Conservation (phyloP, 2,329 filamentous ascomycete genomes). For the Xylariaceae sp. region DNA sequence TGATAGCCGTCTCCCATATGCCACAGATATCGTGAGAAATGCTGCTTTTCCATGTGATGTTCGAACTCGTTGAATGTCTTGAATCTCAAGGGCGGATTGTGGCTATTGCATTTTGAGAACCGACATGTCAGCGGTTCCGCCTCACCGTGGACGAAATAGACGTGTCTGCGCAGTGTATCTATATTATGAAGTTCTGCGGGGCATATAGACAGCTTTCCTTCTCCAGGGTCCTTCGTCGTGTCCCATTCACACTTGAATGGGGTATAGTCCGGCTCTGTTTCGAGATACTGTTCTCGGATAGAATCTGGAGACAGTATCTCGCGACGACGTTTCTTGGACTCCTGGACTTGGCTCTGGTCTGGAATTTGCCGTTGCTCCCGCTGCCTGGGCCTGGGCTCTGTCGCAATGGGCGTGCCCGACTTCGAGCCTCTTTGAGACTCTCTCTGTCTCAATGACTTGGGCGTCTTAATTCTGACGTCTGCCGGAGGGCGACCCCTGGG, state of each 20-base stretch:
- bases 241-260: slow-evolving; percentile 56
- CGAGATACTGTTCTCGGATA: slow-evolving; percentile 39
- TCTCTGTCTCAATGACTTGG: slow-evolving; percentile 29
- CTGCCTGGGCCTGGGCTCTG: slow-evolving; percentile 17
- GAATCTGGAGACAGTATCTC: slow-evolving; percentile 37
- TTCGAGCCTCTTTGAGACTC: slow-evolving; percentile 48
- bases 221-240: slow-evolving; percentile 20
- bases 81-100: slow-evolving; percentile 20
- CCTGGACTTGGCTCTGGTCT: slow-evolving; percentile 17
- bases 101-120: slow-evolving; percentile 39
- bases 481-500: slow-evolving; percentile 5
- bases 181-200: slow-evolving; percentile 58
- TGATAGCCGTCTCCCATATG: slow-evolving; percentile 54
- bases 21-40: slow-evolving; percentile 51
- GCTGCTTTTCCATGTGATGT: slow-evolving; percentile 49
- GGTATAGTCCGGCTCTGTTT: slow-evolving; percentile 41
- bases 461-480: slow-evolving; percentile 11
- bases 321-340: slow-evolving; percentile 39
- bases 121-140: slow-evolving; percentile 28
- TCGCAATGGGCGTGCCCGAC: slow-evolving; percentile 31
- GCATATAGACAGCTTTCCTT: slow-evolving; percentile 34
- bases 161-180: slow-evolving; percentile 51
- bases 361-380: slow-evolving; percentile 3
- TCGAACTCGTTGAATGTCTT: slow-evolving; percentile 34
- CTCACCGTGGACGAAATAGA: slow-evolving; percentile 45